Conservation (phyloP, 345 rosid genomes). For the Syzygium aromaticum region DNA sequence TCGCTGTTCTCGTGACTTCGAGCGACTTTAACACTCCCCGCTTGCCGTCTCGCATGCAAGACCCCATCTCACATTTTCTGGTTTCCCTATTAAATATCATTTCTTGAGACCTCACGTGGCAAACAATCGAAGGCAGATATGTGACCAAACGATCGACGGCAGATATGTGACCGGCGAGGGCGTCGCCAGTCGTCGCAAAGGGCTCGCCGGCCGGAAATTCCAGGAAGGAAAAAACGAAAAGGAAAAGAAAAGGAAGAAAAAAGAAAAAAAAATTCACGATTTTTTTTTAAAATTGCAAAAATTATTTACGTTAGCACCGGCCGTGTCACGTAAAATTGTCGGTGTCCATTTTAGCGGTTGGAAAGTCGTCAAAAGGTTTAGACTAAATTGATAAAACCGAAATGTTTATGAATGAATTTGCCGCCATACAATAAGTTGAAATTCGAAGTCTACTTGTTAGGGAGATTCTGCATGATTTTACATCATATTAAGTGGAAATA, state of each 20-base stretch:
- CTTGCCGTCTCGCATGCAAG: neutral
- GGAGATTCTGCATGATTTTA: neutral
- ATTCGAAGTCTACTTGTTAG: neutral
- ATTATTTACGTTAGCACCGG: rapidly evolving
- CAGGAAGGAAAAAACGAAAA: neutral
- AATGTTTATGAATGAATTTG: neutral
- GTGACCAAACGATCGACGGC: neutral
- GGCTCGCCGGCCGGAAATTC: neutral
- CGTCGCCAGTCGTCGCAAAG: neutral
- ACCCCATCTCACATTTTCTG: neutral
- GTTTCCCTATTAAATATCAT: neutral
- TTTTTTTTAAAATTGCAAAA: neutral
- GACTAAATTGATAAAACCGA: neutral
- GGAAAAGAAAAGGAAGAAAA: neutral
- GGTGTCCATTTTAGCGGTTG: too few relatives aligned
- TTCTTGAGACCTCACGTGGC: neutral
- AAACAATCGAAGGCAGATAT: neutral
- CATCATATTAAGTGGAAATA: neutral
- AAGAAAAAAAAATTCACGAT: rapidly evolving
- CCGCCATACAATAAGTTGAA: neutral
- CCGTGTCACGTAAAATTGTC: rapidly evolving
- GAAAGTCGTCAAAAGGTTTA: neutral
- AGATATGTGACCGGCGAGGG: neutral
- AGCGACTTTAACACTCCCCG: neutral
- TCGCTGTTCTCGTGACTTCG: neutral